Conservation (phyloP, 163 green algal species). For the Coccomyxa subellipsoidea region DNA sequence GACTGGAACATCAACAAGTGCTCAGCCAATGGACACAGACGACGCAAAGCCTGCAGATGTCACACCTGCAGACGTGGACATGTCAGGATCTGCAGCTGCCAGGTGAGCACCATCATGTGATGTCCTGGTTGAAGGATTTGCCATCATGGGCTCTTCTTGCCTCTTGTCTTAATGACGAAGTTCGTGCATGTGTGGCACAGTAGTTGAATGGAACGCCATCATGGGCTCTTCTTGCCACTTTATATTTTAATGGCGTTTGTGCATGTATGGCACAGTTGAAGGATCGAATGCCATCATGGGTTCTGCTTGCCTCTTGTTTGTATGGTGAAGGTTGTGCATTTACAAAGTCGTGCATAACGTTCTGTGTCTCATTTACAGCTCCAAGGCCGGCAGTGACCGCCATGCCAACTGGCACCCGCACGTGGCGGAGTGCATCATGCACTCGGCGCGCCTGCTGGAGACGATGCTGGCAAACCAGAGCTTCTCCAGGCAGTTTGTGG, state of each 20-base stretch:
- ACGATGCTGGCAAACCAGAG: slow-evolving; percentile 67
- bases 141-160: too few species aligned
- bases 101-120: neutral
- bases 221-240: too few species aligned
- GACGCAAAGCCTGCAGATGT: slow-evolving; percentile 8
- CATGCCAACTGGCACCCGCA: slow-evolving; percentile 30
- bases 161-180: too few species aligned
- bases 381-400: neutral
- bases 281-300: too few species aligned
- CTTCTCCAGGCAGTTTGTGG: slow-evolving; percentile 71
- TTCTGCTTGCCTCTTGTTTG: too few species aligned
- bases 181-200: too few species aligned
- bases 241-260: too few species aligned
- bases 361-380: neutral
- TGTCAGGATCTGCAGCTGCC: neutral
- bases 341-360: neutral
- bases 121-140: too few species aligned
- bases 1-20: neutral
- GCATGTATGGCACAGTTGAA: too few species aligned
- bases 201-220: too few species aligned
- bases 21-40: slow-evolving; percentile 23
- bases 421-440: slow-evolving; percentile 71
- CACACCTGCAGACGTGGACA: neutral
- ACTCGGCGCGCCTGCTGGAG: slow-evolving; percentile 80
- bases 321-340: neutral